These are phyloP conservation scores for Gloeopeniophorella convolvens DNA, from an alignment of 768 basidiomycete species.

Conservation along the genomic window DNA sequence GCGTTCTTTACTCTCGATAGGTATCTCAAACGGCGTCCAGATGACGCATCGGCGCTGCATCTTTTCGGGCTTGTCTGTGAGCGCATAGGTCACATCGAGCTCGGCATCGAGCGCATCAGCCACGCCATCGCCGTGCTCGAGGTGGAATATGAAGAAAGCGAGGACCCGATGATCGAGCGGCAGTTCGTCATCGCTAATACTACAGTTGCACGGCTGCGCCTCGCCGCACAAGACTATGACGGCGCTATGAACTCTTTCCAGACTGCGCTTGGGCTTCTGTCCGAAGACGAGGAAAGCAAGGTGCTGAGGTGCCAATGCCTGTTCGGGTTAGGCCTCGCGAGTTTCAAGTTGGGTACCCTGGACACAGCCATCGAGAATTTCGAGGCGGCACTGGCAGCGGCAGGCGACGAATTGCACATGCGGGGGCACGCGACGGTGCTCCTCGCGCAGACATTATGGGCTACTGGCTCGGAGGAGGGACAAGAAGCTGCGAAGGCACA, in stretches of 20 bases:
- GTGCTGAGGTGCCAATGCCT: conserved; percentile 55
- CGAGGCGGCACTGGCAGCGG: conserved; percentile 57
- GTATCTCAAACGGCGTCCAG: conserved; percentile 59
- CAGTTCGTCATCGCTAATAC: conserved; percentile 77
- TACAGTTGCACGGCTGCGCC: conserved; percentile 70
- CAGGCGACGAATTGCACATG: conserved; percentile 41
- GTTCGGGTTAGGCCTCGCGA: conserved; percentile 67
- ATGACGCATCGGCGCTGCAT: conserved; percentile 72
- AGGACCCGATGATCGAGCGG: conserved; percentile 70
- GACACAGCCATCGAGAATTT: conserved; percentile 59
- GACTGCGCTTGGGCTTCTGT: conserved; percentile 62
- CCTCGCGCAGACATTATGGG: conserved; percentile 86
- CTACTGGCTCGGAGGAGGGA: conserved; percentile 66
- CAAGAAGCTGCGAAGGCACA: conserved; percentile 71
- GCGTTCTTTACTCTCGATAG: conserved; percentile 79
- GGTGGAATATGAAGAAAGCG: conserved; percentile 78
- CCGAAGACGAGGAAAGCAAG: conserved; percentile 34
- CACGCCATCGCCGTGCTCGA: conserved; percentile 73
- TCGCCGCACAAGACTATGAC: conserved; percentile 52
- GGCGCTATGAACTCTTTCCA: conserved; percentile 66
- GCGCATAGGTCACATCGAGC: conserved; percentile 61
- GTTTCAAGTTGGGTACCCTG: conserved; percentile 57
- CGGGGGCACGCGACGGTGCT: conserved; percentile 68
- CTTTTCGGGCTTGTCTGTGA: conserved; percentile 84
- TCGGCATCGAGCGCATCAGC: conserved; percentile 50